Base-by-base conservation (phyloP, 2,329 filamentous ascomycete genomes). In the Colletotrichum gigasporum region DNA sequence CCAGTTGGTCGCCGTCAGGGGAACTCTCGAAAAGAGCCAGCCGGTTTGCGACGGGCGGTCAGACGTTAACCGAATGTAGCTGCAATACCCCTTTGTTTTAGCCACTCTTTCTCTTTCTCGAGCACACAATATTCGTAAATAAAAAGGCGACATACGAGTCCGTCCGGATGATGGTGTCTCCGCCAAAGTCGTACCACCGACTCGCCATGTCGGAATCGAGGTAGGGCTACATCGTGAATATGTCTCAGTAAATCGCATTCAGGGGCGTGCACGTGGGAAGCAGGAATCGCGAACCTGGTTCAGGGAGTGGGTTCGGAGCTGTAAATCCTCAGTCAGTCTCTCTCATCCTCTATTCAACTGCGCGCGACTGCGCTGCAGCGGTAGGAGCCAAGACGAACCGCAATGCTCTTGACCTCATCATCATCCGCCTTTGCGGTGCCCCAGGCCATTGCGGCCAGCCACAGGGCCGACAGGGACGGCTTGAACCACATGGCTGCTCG, bases 111-210 rank as follows among this genome's bases (percentile, higher is more conserved):
- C 28, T 12, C 14, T 20, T 51, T 30, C 18, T 42, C 39, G 12
- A 14, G 22, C n/a, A 28, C 9, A 18, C 24, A 10, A 32, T 12
- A 12, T 35, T 11, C 35, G 26, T 10, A 30, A 18, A 18, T 16
- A 34, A 34, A 9, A 28, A 24, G 47, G 42, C 48, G 53, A 79
- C 85, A 68, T 87, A 90, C 88, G 85, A 85, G 75, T 90, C 88
- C 69, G 88, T 89, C 71, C 88, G 83, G 72, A 97, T 87, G 72
- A 99, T 90, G 39, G 95, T 93, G 81, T 97, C 94, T 75, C 95
- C 96, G 76, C 96, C 96, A 86, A 96, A 99, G 82, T 99, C 96
- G 81, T 95, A 99, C 95, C 96, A 99, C 76, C 96, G 91, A 82
- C 93, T 97, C 82, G 96, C 92, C 90, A 98, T 94, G 79, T 98